These are phyloP conservation scores for Cercophora newfieldiana DNA, from an alignment of 495 filamentous ascomycete genomes.

Conservation along the genomic window DNA sequence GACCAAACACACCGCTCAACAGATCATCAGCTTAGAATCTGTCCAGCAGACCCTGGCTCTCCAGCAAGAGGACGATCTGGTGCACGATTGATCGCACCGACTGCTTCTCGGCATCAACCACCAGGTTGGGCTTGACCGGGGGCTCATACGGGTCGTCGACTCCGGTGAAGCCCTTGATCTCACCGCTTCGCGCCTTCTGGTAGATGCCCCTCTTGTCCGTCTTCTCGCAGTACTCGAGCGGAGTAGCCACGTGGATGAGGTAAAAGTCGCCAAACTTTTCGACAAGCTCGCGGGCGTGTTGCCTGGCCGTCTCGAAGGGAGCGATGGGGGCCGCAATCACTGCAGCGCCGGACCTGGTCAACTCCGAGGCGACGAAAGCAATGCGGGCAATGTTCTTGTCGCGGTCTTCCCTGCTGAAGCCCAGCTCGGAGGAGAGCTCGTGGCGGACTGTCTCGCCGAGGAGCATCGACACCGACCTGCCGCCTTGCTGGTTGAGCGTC, in stretches of 20 bases:
- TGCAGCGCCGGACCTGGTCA: conserved; percentile 87
- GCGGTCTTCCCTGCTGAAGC: conserved; percentile 91
- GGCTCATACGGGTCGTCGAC: conserved; percentile 96
- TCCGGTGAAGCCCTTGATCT: conserved; percentile 98
- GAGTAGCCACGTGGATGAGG: conserved; percentile 91
- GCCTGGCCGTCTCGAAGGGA: conserved; percentile 77
- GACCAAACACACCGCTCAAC: not conserved
- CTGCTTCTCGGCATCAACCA: conserved; percentile 81
- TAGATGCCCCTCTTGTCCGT: conserved; percentile 95
- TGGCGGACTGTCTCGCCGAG: conserved; percentile 92
- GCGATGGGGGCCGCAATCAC: conserved; percentile 98
- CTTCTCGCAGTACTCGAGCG: conserved; percentile 88
- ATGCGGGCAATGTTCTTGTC: conserved; percentile 96
- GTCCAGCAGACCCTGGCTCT: conserved; percentile 83
- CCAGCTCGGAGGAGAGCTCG: conserved; percentile 92
- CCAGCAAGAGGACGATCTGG: conserved; percentile 91
- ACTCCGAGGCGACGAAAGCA: conserved; percentile 91
- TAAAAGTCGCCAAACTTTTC: conserved; percentile 88
- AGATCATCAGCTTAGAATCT: conserved; percentile 38
- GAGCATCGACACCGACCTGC: conserved; percentile 88
- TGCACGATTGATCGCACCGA: conserved; percentile 91
- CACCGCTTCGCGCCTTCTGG: conserved; percentile 74
- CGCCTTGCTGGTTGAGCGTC: conserved; percentile 96
- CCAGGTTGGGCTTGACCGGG: conserved; percentile 77
- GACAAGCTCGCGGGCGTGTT: conserved; percentile 77